phyloP scores from a whole-genome alignment of 2,329 filamentous ascomycete species.

The Botrytis elliptica region DNA sequence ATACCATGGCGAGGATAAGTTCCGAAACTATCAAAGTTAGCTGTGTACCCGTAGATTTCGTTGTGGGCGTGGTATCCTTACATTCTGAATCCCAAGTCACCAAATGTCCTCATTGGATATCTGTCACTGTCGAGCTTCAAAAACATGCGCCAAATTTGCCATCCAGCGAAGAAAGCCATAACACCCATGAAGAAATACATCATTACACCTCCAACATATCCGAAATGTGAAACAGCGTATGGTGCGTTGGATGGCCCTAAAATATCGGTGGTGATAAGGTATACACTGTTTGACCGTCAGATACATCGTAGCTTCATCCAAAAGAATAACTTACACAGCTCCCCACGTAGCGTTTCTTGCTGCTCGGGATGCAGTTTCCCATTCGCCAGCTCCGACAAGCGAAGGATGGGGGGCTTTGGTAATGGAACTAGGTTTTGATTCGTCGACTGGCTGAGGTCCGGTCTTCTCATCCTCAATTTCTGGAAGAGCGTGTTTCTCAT shows the following conservation, averaged over 20 bases:
- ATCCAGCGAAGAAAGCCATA: constrained; percentile 30
- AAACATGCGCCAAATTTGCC: constrained; percentile 31
- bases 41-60: background rate
- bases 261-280: constrained; percentile 30
- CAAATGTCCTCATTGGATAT: constrained; percentile 27
- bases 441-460: background rate
- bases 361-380: constrained; percentile 47
- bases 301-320: background rate
- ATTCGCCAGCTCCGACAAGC: constrained; percentile 38
- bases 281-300: constrained; percentile 33
- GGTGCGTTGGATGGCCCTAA: constrained; percentile 24
- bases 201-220: constrained; percentile 20
- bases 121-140: constrained; percentile 29
- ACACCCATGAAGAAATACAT: constrained; percentile 30
- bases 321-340: constrained; percentile 38
- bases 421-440: constrained; percentile 7
- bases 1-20: constrained; percentile 45
- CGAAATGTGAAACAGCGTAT: constrained; percentile 19
- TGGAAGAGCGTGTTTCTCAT: constrained; percentile 16
- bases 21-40: constrained; percentile 39
- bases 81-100: constrained; percentile 46
- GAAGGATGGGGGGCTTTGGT: background rate
- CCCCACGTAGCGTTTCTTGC: constrained; percentile 48
- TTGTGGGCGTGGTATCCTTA: background rate
- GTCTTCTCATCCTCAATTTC: background rate